phyloP scores from a whole-genome alignment of 345 rosid species.

The Pseudoturritis turrita region DNA sequence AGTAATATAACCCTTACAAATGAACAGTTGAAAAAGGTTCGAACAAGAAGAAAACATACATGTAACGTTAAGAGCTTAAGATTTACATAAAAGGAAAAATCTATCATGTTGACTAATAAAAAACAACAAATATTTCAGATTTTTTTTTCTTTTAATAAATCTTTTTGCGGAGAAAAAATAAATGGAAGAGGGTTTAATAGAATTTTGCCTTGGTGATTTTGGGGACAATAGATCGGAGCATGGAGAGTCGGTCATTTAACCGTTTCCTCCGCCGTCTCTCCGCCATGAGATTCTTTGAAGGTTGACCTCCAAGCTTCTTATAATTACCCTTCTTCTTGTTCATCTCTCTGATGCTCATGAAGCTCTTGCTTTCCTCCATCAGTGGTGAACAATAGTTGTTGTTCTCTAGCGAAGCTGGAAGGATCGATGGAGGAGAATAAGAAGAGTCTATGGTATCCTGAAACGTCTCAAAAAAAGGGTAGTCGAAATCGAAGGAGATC shows the following conservation, averaged over 20 bases:
- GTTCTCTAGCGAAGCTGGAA: background rate
- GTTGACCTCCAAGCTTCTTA: slow-evolving; percentile 62
- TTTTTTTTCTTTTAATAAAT: too few species aligned
- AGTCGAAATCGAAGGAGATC: slow-evolving; percentile 33
- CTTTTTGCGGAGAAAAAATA: too few species aligned
- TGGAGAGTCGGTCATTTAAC: slow-evolving; percentile 62
- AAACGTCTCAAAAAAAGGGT: slow-evolving; percentile 21
- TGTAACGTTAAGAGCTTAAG: background rate
- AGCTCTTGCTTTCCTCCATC: slow-evolving; percentile 34
- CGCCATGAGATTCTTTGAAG: slow-evolving; percentile 77
- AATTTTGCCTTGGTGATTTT: slow-evolving; percentile 42
- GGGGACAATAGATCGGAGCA: slow-evolving; percentile 81
- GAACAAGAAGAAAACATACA: background rate
- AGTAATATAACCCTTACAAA: background rate
- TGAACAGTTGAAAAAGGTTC: background rate
- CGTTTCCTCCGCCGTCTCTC: slow-evolving; percentile 74
- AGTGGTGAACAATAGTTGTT: slow-evolving; percentile 19
- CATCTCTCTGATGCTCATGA: slow-evolving; percentile 16
- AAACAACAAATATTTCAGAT: background rate
- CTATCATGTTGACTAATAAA: background rate
- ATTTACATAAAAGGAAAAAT: background rate
- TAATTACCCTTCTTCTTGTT: slow-evolving; percentile 34
- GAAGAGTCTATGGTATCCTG: slow-evolving; percentile 13
- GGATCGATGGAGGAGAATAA: slow-evolving; percentile 17
- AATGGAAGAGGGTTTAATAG: background rate